Evolutionary conservation across 208 protist species (phyloP).

Genomic region (Trypanosoma congolense): DNA sequence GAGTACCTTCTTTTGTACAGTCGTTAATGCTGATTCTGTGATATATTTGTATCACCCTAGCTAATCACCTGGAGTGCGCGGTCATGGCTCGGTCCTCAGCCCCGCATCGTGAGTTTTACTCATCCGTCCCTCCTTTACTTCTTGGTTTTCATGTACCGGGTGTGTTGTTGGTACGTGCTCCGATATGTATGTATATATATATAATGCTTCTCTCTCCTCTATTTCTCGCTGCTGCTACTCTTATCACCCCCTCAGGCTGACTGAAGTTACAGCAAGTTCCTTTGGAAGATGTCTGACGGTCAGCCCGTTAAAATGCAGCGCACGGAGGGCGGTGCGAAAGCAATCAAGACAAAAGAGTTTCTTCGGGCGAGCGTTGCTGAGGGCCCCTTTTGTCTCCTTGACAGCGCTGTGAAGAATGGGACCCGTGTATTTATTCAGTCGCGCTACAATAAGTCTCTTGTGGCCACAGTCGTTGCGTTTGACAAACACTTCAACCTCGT

Average conservation of each 20-base stretch:
- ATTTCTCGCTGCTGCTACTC: too few species aligned
- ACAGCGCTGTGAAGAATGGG: conserved; percentile 68
- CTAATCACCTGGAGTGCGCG: too few species aligned
- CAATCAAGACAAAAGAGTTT: conserved; percentile 47
- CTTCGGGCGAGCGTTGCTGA: conserved; percentile 52
- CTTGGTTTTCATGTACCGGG: not conserved
- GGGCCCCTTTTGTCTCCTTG: conserved; percentile 78
- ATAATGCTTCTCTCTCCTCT: too few species aligned
- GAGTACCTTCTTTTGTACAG: too few species aligned
- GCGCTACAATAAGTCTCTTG: conserved; percentile 98
- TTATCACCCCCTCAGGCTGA: too few species aligned
- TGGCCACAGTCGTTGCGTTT: conserved; percentile 98
- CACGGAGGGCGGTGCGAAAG: conserved; percentile 19
- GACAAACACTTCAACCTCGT: conserved; percentile 99
- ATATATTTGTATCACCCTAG: too few species aligned
- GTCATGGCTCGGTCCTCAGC: too few species aligned
- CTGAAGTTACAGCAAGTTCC: not conserved
- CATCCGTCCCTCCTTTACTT: not conserved
- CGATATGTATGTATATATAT: too few species aligned
- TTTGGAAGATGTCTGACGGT: conserved; percentile 28
- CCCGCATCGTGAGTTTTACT: too few species aligned
- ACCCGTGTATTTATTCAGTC: conserved; percentile 97
- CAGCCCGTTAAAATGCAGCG: conserved; percentile 30
- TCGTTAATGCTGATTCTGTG: too few species aligned
- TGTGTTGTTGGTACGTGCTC: too few species aligned